Evolutionary conservation across 179 eudicot species (phyloP).

Genomic region (Beta macrorhiza): DNA sequence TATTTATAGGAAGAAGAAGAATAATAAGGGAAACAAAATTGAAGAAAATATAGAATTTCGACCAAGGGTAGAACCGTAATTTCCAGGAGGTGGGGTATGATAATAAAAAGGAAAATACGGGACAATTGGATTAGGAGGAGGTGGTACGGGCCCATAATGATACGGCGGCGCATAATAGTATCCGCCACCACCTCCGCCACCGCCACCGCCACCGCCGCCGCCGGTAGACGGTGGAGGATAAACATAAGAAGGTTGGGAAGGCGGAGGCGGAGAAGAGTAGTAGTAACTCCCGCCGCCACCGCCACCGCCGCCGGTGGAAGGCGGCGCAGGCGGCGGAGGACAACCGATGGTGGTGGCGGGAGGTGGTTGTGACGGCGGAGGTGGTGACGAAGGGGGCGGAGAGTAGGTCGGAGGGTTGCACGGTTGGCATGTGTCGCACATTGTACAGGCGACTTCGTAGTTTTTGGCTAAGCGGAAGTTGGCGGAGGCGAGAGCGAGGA

Average conservation of each 20-base stretch:
- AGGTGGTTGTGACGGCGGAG: slow-evolving; percentile 47
- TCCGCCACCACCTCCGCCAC: slow-evolving; percentile 26
- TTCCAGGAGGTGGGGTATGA: slow-evolving; percentile 51
- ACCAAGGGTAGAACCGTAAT: slow-evolving; percentile 19
- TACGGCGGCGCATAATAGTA: slow-evolving; percentile 36
- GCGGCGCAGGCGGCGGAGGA: slow-evolving; percentile 44
- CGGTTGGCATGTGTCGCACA: slow-evolving; percentile 76
- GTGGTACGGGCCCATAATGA: slow-evolving; percentile 45
- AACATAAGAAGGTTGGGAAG: slow-evolving; percentile 23
- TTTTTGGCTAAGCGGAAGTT: slow-evolving; percentile 49
- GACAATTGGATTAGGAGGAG: slow-evolving; percentile 86
- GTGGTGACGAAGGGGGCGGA: slow-evolving; percentile 35
- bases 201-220: not conserved
- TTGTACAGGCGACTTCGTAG: slow-evolving; percentile 66
- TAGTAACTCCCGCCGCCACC: slow-evolving; percentile 26
- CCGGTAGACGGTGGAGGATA: slow-evolving; percentile 33
- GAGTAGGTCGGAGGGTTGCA: slow-evolving; percentile 38
- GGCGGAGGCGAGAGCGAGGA: slow-evolving; percentile 19
- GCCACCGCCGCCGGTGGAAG: slow-evolving; percentile 33
- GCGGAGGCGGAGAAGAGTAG: slow-evolving; percentile 50
- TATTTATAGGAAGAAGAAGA: not conserved
- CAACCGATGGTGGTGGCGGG: slow-evolving; percentile 33
- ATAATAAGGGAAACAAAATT: not conserved
- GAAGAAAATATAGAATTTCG: slow-evolving; percentile 13
- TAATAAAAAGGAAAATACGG: slow-evolving; percentile 80